Evolutionary conservation across 495 filamentous ascomycete genomes (phyloP), one percentile per base, ranked within the genome.

Genomic region (Aspergillus ostianus): DNA sequence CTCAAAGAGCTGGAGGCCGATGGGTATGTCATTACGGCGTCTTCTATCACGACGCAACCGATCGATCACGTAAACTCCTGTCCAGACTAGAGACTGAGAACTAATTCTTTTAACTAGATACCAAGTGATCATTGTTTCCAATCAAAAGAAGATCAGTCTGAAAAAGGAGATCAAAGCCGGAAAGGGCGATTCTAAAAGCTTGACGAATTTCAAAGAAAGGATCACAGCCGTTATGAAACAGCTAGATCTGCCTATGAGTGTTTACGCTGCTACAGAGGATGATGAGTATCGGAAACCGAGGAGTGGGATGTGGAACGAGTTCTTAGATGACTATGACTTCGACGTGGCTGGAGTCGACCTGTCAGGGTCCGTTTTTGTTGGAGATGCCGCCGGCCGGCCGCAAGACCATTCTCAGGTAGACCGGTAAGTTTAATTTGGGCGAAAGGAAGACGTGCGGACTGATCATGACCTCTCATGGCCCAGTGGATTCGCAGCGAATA

Each of bases 251-350:
- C 91, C 95, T 0, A 75, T 92, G 21, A 87, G 81, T 45, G 70
- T 98, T 9, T 95, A 96, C 70, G 94, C 92, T 1, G 92, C 93
- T 6, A 95, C 92, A 0, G 85, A 74, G 20, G 84, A 87, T 55
- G 91, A 97, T 62, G 77, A 77, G 21, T 96, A 85, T 68, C 86
- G 94, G 26, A 99, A 99, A 68, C 94, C 94, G 12, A 79, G 94
- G 51, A 77, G 77, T 0, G 92, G 92, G 13, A 96, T 98, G 90
- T 99, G 95, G 94, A 74, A 75, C 2, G 90, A 97, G 68, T 74
- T 96, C 56, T 75, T 90, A 9, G 82, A 86, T 15, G 90, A 96
- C 56, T 87, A 86, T 64, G 84, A 86, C 53, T 77, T 97, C 3
- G 73, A 85, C 57, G 81, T 83, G 19, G 73, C 70, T 1, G 85